Conservation (phyloP, 805 yeast species). For the Teunomyces cretensis region DNA sequence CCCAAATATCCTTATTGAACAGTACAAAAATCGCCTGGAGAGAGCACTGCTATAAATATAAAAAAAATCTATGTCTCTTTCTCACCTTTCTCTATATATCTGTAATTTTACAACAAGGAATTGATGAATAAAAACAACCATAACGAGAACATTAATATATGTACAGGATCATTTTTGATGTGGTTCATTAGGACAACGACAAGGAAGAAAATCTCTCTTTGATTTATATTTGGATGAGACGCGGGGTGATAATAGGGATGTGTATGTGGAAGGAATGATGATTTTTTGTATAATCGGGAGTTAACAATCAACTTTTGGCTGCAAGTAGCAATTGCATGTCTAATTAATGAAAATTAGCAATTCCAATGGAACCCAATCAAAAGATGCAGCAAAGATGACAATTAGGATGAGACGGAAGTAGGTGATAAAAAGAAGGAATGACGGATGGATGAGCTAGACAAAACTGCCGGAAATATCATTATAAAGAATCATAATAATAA, state of each 20-base stretch:
- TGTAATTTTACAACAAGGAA: slow-evolving; percentile 4
- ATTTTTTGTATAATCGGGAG: not conserved
- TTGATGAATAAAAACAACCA: slow-evolving; percentile 2
- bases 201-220: not conserved
- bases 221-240: not conserved
- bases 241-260: slow-evolving; percentile 1
- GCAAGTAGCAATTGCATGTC: not conserved
- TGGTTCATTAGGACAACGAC: slow-evolving; percentile 1
- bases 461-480: not conserved
- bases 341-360: not conserved
- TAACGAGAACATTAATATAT: slow-evolving; percentile 1
- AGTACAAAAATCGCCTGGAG: slow-evolving; percentile 1
- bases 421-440: not conserved
- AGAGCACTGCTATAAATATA: slow-evolving; percentile 4
- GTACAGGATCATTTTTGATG: slow-evolving; percentile 1
- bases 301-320: not conserved
- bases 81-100: slow-evolving; percentile 2
- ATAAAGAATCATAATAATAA: slow-evolving; percentile 2
- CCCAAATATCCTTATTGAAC: slow-evolving; percentile 2
- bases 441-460: slow-evolving; percentile 1
- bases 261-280: not conserved
- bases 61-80: slow-evolving; percentile 1
- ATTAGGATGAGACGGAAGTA: not conserved
- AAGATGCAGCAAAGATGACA: not conserved
- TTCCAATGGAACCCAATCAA: not conserved